Conservation (phyloP, 1,139 yeast genomes). For the Nadsonia starkeyi-henricii region DNA sequence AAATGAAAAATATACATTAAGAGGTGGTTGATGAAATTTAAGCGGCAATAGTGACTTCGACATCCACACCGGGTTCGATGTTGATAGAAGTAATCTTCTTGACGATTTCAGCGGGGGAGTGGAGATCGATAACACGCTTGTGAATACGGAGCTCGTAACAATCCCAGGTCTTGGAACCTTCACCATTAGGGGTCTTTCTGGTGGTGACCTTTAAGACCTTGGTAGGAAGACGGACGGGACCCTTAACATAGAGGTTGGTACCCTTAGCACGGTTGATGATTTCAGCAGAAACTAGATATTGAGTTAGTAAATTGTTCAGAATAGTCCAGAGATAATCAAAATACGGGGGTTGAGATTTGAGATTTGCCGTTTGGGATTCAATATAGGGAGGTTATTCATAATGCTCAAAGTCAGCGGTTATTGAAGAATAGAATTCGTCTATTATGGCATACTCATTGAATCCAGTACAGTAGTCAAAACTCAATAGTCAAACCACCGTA, state of each 20-base stretch:
- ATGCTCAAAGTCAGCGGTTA: too few species aligned
- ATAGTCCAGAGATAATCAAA: too few species aligned
- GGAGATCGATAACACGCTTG: constrained; percentile 98
- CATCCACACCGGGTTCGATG: constrained; percentile 40
- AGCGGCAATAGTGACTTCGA: constrained; percentile 31
- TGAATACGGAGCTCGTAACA: constrained; percentile 99
- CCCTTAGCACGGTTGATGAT: constrained; percentile 79
- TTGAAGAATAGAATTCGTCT: too few species aligned
- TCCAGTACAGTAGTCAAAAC: too few species aligned
- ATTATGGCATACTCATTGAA: too few species aligned
- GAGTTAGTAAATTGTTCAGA: too few species aligned
- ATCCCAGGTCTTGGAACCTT: constrained; percentile 99
- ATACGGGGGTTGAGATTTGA: too few species aligned
- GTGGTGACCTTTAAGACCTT: constrained; percentile 96
- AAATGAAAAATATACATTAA: background rate
- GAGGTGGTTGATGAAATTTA: constrained; percentile 11
- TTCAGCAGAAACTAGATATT: constrained; percentile 51
- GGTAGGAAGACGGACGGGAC: constrained; percentile 99
- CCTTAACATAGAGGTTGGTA: constrained; percentile 62
- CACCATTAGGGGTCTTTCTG: constrained; percentile 99
- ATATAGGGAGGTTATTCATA: too few species aligned
- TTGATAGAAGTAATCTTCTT: constrained; percentile 92
- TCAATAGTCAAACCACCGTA: too few species aligned
- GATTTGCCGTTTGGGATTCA: too few species aligned
- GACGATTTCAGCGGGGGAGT: constrained; percentile 90